Evolutionary conservation across 352 stramenopile species (phyloP).

Genomic region (Globisporangium polare): DNA sequence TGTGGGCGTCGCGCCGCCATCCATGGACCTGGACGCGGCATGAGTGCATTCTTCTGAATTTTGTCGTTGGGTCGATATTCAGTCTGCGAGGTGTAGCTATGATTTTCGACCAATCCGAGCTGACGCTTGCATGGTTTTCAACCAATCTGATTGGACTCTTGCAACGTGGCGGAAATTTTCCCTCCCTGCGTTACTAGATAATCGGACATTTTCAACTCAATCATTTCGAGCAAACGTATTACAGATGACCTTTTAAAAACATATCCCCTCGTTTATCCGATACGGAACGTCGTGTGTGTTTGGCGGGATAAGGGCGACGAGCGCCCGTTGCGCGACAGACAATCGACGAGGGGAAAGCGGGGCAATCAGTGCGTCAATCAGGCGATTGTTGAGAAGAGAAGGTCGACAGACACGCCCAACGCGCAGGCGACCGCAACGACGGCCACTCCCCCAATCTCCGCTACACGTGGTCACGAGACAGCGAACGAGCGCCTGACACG

Average conservation of each 20-base stretch:
- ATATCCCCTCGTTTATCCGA: not conserved
- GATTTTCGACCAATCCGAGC: not conserved
- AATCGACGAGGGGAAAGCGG: not conserved
- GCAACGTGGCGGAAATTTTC: not conserved
- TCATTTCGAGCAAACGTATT: not conserved
- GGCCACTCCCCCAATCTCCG: not conserved
- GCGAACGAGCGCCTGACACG: constrained; percentile 5
- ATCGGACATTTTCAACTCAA: not conserved
- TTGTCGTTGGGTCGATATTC: constrained; percentile 5
- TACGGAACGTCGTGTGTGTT: not conserved
- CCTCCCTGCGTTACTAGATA: not conserved
- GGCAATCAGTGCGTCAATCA: constrained; percentile 8
- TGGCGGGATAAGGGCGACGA: not conserved
- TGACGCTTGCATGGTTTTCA: not conserved
- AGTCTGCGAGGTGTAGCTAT: not conserved
- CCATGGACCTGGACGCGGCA: constrained; percentile 64
- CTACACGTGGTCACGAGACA: not conserved
- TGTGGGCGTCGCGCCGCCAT: constrained; percentile 34
- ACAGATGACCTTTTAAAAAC: not conserved
- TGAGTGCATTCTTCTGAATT: constrained; percentile 12
- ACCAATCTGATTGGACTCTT: not conserved
- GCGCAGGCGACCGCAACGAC: not conserved
- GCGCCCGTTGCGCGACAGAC: constrained; percentile 1
- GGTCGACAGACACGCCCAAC: not conserved
- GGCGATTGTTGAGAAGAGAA: constrained; percentile 3